These are phyloP conservation scores for Nothophytophthora sp. DNA, from an alignment of 352 stramenopile species.

Conservation along the genomic window DNA sequence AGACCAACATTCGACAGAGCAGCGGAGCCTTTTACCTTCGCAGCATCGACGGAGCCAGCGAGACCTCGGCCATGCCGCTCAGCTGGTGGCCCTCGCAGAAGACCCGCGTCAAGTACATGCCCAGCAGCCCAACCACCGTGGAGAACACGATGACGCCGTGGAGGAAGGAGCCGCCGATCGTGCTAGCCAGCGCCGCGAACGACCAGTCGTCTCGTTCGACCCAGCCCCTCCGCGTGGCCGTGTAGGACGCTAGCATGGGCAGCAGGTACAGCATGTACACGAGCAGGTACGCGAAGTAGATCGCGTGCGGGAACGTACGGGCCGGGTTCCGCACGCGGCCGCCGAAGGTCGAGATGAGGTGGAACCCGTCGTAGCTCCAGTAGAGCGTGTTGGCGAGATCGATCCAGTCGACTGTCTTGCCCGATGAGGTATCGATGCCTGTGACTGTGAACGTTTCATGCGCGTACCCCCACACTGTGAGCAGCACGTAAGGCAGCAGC, in stretches of 20 bases:
- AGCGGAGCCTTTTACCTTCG: too few species aligned
- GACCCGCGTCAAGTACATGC: slow-evolving; percentile 88
- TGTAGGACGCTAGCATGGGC: slow-evolving; percentile 75
- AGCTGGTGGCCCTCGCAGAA: slow-evolving; percentile 85
- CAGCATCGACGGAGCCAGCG: slow-evolving; percentile 71
- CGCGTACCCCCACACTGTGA: slow-evolving; percentile 29
- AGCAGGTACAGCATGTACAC: slow-evolving; percentile 73
- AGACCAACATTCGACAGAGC: too few species aligned
- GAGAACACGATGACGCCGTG: slow-evolving; percentile 78
- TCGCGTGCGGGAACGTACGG: slow-evolving; percentile 44
- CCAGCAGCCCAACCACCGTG: slow-evolving; percentile 74
- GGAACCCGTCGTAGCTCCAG: slow-evolving; percentile 94
- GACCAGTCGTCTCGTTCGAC: slow-evolving; percentile 77
- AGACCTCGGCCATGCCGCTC: slow-evolving; percentile 58
- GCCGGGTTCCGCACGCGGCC: slow-evolving; percentile 78
- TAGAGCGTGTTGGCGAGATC: slow-evolving; percentile 92
- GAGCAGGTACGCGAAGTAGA: slow-evolving; percentile 73
- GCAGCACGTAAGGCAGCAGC: slow-evolving; percentile 64
- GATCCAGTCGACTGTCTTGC: slow-evolving; percentile 57
- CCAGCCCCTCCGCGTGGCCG: slow-evolving; percentile 40
- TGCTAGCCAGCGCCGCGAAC: slow-evolving; percentile 67
- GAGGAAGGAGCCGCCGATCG: slow-evolving; percentile 74
- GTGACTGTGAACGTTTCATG: slow-evolving; percentile 7
- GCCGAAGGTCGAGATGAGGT: slow-evolving; percentile 80
- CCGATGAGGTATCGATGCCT: slow-evolving; percentile 6